phyloP scores from a whole-genome alignment of 192 early-diverging fungal genomes.

The Rhizophagus sp. region DNA sequence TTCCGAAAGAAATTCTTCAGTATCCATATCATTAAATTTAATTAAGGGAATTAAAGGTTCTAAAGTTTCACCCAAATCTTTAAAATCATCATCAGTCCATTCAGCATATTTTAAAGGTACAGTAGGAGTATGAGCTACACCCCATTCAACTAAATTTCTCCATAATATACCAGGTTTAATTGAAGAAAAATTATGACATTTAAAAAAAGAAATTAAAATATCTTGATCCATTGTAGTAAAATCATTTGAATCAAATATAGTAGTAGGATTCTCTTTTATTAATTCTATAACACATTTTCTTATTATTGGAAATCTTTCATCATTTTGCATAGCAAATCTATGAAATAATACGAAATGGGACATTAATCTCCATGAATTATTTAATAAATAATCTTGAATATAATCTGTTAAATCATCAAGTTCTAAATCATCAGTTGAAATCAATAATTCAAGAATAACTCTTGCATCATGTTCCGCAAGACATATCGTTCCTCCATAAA shows the following conservation, averaged over 20 bases:
- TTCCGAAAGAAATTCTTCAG: background rate
- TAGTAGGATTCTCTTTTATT: background rate
- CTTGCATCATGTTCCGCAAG: background rate
- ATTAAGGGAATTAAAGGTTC: background rate
- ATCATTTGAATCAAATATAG: constrained; percentile 10
- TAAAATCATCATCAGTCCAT: background rate
- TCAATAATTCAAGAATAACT: background rate
- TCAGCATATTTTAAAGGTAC: background rate
- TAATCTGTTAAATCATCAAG: constrained; percentile 4
- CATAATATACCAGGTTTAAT: background rate
- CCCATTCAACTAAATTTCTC: constrained; percentile 1
- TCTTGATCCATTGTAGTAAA: background rate
- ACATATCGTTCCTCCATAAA: background rate
- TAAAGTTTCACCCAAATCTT: background rate
- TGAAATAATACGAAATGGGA: background rate
- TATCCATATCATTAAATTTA: background rate
- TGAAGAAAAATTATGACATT: background rate
- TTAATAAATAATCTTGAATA: constrained; percentile 15
- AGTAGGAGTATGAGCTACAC: background rate
- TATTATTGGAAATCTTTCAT: background rate
- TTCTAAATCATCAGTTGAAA: constrained; percentile 3
- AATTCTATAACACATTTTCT: background rate
- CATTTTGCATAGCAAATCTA: background rate
- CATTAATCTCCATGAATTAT: background rate
- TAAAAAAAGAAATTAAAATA: background rate